Percentiles rank a stretch among this genome's conserved stretches.
phyloP scores from a whole-genome alignment of 176 grass and related monocot species.

The sorghum (Sorghum bicolor) region Sorghum_bicolor_NCBIv3 NC_012875.2:46288501-46289000 shows the following conservation, averaged over 20 bases:
- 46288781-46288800: conserved; percentile 67
- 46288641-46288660: conserved; percentile 51
- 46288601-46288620: conserved; percentile 77
- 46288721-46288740: not conserved
- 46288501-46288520: not conserved
- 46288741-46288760: not conserved
- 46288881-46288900: not conserved
- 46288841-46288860: conserved; percentile 57
- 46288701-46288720: not conserved
- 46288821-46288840: conserved; percentile 89
- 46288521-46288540: not conserved
- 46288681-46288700: not conserved
- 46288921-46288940: conserved; percentile 22
- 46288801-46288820: conserved; percentile 70
- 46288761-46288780: conserved; percentile 58
- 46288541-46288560: not conserved
- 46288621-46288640: conserved; percentile 70
- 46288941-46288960: conserved; percentile 7
- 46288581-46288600: conserved; percentile 83
- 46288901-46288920: not conserved
- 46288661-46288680: not conserved
- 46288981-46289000: conserved; percentile 43
- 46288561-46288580: conserved; percentile 92
- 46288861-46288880: not conserved
- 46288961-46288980: conserved; percentile 34